These are phyloP conservation scores for Triticum dicoccoides DNA, from an alignment of 176 grass and related monocot species.

Conservation along the genomic window DNA sequence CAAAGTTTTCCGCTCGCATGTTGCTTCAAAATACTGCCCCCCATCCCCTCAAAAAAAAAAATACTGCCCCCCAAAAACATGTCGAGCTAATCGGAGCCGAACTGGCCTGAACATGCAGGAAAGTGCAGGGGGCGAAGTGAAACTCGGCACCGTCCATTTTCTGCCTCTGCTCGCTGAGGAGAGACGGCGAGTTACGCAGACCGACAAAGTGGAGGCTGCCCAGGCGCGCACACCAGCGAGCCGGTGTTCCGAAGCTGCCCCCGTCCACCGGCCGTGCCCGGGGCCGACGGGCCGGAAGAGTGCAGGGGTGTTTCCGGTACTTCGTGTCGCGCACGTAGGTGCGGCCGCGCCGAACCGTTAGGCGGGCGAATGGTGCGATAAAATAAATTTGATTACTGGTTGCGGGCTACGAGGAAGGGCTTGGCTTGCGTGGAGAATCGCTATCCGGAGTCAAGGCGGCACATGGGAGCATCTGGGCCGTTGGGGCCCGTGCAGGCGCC, in stretches of 20 bases:
- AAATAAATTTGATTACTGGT: neutral
- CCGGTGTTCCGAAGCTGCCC: neutral
- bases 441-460: neutral
- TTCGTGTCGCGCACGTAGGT: neutral
- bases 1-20: neutral
- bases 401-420: neutral
- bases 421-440: too few relatives aligned
- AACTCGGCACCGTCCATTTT: neutral
- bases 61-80: too few relatives aligned
- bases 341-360: constrained; percentile 18
- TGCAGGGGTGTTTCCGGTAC: neutral
- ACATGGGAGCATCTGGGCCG: constrained; percentile 32
- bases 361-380: neutral
- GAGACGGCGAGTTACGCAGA: neutral
- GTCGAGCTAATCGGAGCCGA: neutral
- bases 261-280: neutral
- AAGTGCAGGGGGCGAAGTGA: neutral
- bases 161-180: neutral
- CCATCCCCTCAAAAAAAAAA: too few relatives aligned
- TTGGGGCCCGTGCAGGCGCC: neutral
- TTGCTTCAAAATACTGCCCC: neutral
- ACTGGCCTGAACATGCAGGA: neutral
- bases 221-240: neutral
- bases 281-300: neutral
- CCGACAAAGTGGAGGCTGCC: constrained; percentile 31